Percentiles rank a stretch among this genome's conserved stretches.
Evolutionary conservation across 2,329 filamentous ascomycete genomes (phyloP).

Genomic region (Fusarium sp.): DNA sequence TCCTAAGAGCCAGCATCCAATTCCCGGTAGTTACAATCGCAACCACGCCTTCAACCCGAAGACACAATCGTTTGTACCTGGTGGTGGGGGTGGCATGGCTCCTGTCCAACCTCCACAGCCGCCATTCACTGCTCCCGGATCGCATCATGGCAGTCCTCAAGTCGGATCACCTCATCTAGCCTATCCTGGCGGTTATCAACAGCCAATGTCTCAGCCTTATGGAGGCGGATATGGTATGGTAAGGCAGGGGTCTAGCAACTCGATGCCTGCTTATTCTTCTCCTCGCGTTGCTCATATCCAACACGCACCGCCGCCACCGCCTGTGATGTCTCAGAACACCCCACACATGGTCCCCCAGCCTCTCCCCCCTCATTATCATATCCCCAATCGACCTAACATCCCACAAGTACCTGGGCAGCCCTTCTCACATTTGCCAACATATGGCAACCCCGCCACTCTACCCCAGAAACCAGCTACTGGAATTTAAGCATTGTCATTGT

Average conservation of each 20-base stretch:
- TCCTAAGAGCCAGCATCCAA: slow-evolving; percentile 79
- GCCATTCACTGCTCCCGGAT: slow-evolving; percentile 58
- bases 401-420: slow-evolving; percentile 56
- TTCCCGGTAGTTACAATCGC: slow-evolving; percentile 84
- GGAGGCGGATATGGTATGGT: slow-evolving; percentile 63
- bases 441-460: slow-evolving; percentile 68
- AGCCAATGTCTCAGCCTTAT: slow-evolving; percentile 57
- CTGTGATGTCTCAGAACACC: slow-evolving; percentile 49
- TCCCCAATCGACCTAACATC: slow-evolving; percentile 58
- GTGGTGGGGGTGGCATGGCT: slow-evolving; percentile 55
- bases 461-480: slow-evolving; percentile 67
- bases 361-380: slow-evolving; percentile 53
- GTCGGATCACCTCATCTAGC: slow-evolving; percentile 61
- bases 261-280: slow-evolving; percentile 60
- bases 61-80: slow-evolving; percentile 88
- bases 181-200: slow-evolving; percentile 59
- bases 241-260: slow-evolving; percentile 65
- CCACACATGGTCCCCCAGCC: slow-evolving; percentile 53
- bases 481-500: slow-evolving; percentile 49
- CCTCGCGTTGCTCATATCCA: slow-evolving; percentile 48
- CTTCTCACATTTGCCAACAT: slow-evolving; percentile 63
- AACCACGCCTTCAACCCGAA: slow-evolving; percentile 89
- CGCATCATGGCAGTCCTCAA: slow-evolving; percentile 64
- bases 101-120: slow-evolving; percentile 59
- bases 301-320: slow-evolving; percentile 54